phyloP scores from a whole-genome alignment of 352 stramenopile species.

The Pelagophyceae sp. region DNA sequence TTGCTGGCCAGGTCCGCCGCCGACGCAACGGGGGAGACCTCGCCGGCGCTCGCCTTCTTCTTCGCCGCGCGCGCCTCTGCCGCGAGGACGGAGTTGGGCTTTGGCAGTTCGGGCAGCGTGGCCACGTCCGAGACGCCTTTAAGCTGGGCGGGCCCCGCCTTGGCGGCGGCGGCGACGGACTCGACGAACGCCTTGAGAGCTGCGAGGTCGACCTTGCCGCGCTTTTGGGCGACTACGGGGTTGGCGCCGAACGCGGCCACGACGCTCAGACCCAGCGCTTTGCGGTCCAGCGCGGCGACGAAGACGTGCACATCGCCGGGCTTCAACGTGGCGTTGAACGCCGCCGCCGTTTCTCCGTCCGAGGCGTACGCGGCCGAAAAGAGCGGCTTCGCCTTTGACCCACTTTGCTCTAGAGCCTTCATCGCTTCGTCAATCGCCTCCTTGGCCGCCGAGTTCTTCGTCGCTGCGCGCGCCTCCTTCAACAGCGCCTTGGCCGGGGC shows the following conservation, averaged over 20 bases:
- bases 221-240: background rate
- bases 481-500: background rate
- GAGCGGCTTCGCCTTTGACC: background rate
- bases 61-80: constrained; percentile 12
- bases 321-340: background rate
- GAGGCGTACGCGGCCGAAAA: background rate
- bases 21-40: background rate
- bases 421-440: constrained; percentile 1
- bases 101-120: background rate
- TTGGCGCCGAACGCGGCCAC: background rate
- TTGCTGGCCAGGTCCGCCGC: background rate
- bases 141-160: background rate
- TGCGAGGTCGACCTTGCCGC: background rate
- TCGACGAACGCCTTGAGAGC: background rate
- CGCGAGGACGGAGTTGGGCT: constrained; percentile 5
- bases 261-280: background rate
- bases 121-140: background rate
- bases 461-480: background rate
- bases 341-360: background rate
- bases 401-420: background rate
- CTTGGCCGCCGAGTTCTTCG: background rate
- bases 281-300: background rate
- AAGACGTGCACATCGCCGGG: background rate
- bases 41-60: background rate
- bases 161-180: background rate